A percentile compares a stretch with the other conserved stretches of the same genome.
These are phyloP conservation scores for Brassica hybrid DNA, from an alignment of 441 rosid species.

Conservation along the genomic window DNA sequence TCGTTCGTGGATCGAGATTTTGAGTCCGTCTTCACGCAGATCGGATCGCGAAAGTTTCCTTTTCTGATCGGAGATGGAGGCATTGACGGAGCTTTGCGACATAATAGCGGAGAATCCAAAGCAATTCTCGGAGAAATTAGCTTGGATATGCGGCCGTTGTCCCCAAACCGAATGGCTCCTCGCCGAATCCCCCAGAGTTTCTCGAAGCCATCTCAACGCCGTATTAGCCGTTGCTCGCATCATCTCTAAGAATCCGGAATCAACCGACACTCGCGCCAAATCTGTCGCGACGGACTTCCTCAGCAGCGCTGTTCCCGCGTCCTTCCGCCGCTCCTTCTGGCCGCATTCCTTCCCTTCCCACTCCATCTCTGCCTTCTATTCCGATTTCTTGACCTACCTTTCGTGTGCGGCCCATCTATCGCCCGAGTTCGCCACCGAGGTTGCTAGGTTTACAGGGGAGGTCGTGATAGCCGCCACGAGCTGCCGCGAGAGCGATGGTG, in stretches of 20 bases:
- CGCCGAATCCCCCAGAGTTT: constrained; percentile 71
- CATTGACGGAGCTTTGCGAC: constrained; percentile 86
- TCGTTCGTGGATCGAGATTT: constrained; percentile 28
- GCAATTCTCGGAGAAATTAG: constrained; percentile 75
- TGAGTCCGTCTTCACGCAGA: constrained; percentile 39
- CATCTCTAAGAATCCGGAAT: constrained; percentile 60
- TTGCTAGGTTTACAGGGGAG: constrained; percentile 70
- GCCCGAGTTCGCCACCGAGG: constrained; percentile 67
- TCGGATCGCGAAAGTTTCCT: constrained; percentile 23
- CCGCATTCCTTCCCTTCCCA: constrained; percentile 76
- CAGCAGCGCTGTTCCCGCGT: constrained; percentile 68
- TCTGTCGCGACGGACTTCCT: constrained; percentile 67
- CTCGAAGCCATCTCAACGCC: constrained; percentile 89
- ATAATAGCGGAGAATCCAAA: constrained; percentile 70
- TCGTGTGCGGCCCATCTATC: constrained; percentile 55
- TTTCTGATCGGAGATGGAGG: constrained; percentile 62
- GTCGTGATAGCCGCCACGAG: constrained; percentile 62
- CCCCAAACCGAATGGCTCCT: constrained; percentile 72
- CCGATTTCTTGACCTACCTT: constrained; percentile 68
- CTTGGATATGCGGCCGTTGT: constrained; percentile 92
- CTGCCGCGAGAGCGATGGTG: constrained; percentile 44
- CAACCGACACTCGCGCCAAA: constrained; percentile 61
- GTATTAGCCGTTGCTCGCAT: constrained; percentile 78
- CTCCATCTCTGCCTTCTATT: constrained; percentile 64
- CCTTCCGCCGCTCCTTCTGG: constrained; percentile 81